phyloP scores from a whole-genome alignment of 2,329 filamentous ascomycete species.

The Pseudogymnoascus sp. region DNA sequence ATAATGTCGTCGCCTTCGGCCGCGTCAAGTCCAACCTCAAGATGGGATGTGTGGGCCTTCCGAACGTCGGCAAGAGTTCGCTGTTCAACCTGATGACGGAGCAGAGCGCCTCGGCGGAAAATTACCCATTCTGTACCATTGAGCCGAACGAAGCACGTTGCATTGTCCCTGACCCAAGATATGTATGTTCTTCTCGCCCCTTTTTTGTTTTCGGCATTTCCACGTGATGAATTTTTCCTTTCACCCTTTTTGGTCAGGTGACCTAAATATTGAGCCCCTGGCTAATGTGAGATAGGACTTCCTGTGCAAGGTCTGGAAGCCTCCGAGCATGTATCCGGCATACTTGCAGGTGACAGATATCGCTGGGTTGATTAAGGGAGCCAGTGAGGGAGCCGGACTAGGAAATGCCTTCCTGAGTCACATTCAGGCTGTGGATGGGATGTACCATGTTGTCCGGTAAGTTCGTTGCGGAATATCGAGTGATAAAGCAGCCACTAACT shows the following conservation, averaged over 20 bases:
- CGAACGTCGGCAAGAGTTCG: slow-evolving; percentile 40
- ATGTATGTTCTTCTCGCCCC: slow-evolving; percentile 29
- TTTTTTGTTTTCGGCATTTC: slow-evolving; percentile 1
- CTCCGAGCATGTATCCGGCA: slow-evolving; percentile 39
- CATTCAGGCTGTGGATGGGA: slow-evolving; percentile 40
- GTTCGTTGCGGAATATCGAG: not conserved
- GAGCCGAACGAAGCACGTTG: slow-evolving; percentile 41
- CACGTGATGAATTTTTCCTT: not conserved
- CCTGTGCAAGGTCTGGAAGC: slow-evolving; percentile 39
- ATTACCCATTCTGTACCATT: slow-evolving; percentile 42
- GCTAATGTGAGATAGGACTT: slow-evolving; percentile 31
- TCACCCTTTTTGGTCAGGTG: not conserved
- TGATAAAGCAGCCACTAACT: not conserved
- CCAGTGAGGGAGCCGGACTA: slow-evolving; percentile 37
- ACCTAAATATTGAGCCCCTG: not conserved
- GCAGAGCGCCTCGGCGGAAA: slow-evolving; percentile 39
- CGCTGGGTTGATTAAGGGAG: slow-evolving; percentile 39
- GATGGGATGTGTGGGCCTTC: slow-evolving; percentile 41
- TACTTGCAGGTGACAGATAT: slow-evolving; percentile 41
- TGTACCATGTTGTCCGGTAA: slow-evolving; percentile 39
- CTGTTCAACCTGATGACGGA: slow-evolving; percentile 41
- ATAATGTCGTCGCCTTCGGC: slow-evolving; percentile 41
- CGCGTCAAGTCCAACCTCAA: slow-evolving; percentile 39
- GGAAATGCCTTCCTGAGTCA: slow-evolving; percentile 40
- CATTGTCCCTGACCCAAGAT: slow-evolving; percentile 38